phyloP scores from a whole-genome alignment of 2,329 filamentous ascomycete genomes.

The Westerdykella ornata region DNA sequence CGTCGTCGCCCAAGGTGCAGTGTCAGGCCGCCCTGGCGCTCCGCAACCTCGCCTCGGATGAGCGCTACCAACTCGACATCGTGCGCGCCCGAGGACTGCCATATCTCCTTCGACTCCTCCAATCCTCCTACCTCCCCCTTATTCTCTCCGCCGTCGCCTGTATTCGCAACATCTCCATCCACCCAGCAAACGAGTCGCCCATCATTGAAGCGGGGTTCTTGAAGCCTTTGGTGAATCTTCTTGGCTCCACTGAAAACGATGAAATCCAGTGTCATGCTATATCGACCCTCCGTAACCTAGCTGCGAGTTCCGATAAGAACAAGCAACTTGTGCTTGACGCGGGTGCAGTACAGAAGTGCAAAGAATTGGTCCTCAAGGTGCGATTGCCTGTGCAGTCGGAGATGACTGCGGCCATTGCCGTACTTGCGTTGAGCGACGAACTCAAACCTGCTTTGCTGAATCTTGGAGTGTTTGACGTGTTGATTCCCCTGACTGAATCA shows the following conservation, averaged over 20 bases:
- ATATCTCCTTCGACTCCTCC: slow-evolving; percentile 79
- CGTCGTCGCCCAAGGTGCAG: slow-evolving; percentile 85
- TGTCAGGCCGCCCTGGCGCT: slow-evolving; percentile 93
- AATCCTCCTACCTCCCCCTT: slow-evolving; percentile 90
- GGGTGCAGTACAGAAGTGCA: slow-evolving; percentile 96
- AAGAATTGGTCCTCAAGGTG: slow-evolving; percentile 88
- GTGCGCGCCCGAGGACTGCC: slow-evolving; percentile 80
- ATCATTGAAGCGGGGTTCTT: slow-evolving; percentile 98
- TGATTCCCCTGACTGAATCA: slow-evolving; percentile 91
- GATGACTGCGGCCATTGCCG: slow-evolving; percentile 99
- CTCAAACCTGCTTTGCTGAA: slow-evolving; percentile 86
- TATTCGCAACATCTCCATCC: slow-evolving; percentile 98
- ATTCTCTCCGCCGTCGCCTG: slow-evolving; percentile 96
- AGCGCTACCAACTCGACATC: slow-evolving; percentile 98
- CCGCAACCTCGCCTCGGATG: slow-evolving; percentile 91
- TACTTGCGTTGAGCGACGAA: slow-evolving; percentile 90
- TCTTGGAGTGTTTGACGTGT: slow-evolving; percentile 88
- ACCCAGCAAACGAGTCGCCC: slow-evolving; percentile 93
- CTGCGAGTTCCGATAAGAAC: slow-evolving; percentile 94
- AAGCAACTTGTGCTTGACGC: slow-evolving; percentile 96
- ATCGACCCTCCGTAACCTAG: slow-evolving; percentile 89
- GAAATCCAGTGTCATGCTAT: slow-evolving; percentile 99
- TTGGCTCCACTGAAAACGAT: slow-evolving; percentile 94
- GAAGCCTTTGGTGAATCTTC: slow-evolving; percentile 83
- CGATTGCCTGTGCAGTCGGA: slow-evolving; percentile 93